Evolutionary conservation across 495 filamentous ascomycete species (phyloP).

Genomic region (Chlorociboria aeruginascens): DNA sequence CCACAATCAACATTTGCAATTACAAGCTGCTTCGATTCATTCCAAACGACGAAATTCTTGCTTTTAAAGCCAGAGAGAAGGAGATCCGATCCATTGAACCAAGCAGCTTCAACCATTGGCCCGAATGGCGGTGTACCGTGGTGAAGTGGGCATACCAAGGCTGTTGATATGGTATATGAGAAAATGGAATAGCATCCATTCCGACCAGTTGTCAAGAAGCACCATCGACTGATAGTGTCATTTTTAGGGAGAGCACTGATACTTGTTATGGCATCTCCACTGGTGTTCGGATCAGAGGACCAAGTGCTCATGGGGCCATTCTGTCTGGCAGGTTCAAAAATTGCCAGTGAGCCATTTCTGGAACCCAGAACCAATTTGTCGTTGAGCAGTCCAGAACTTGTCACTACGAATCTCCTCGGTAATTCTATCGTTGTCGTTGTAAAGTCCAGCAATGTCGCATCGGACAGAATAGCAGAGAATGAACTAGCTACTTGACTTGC

Average conservation of each 20-base stretch:
- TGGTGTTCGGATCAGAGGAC: neutral
- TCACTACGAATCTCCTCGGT: constrained; percentile 14
- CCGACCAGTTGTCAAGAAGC: constrained; percentile 56
- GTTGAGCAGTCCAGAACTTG: constrained; percentile 11
- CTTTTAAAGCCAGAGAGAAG: constrained; percentile 72
- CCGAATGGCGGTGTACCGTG: constrained; percentile 40
- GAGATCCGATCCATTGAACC: constrained; percentile 41
- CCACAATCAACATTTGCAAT: constrained; percentile 65
- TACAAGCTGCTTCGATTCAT: constrained; percentile 53
- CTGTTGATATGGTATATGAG: constrained; percentile 15
- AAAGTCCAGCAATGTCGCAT: neutral
- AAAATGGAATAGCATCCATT: constrained; percentile 62
- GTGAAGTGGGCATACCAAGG: constrained; percentile 10
- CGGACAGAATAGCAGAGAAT: constrained; percentile 14
- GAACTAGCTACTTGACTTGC: constrained; percentile 11
- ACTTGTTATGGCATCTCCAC: constrained; percentile 56
- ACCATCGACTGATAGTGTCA: constrained; percentile 13
- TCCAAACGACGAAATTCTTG: constrained; percentile 67
- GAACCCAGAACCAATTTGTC: constrained; percentile 52
- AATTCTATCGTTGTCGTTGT: neutral
- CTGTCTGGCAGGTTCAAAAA: constrained; percentile 30
- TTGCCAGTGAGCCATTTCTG: constrained; percentile 44
- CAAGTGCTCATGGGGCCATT: neutral
- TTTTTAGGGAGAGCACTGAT: constrained; percentile 33
- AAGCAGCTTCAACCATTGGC: constrained; percentile 55